phyloP scores from a whole-genome alignment of 352 stramenopile genomes.

The Phytophthora sp. region DNA sequence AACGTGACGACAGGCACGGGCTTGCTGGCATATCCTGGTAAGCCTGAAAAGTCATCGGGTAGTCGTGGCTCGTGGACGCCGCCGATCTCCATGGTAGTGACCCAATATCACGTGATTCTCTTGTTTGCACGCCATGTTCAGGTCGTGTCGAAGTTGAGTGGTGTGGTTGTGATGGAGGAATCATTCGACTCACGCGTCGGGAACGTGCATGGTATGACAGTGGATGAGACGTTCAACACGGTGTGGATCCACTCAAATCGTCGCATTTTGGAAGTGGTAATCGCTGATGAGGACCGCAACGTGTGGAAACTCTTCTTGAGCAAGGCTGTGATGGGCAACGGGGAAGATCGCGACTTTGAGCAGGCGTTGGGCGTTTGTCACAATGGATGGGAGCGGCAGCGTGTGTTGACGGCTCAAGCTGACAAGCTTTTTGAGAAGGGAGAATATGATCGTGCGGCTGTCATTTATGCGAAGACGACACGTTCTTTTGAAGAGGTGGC shows the following conservation, averaged over 20 bases:
- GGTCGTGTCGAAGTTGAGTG: constrained; percentile 88
- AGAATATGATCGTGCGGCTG: constrained; percentile 85
- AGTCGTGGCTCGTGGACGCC: constrained; percentile 53
- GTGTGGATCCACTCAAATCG: constrained; percentile 86
- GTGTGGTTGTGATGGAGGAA: constrained; percentile 87
- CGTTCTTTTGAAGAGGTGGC: constrained; percentile 92
- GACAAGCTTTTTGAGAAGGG: constrained; percentile 90
- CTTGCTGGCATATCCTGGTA: constrained; percentile 74
- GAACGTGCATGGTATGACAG: constrained; percentile 63
- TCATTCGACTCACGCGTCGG: constrained; percentile 80
- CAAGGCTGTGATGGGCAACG: constrained; percentile 75
- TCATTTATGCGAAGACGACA: constrained; percentile 90
- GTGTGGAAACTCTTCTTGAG: constrained; percentile 93
- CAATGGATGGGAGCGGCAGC: constrained; percentile 81
- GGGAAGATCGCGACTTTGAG: constrained; percentile 89
- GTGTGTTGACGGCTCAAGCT: constrained; percentile 89
- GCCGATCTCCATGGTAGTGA: constrained; percentile 88
- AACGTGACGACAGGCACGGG: constrained; percentile 82
- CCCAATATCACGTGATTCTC: constrained; percentile 93
- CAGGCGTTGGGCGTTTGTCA: constrained; percentile 86
- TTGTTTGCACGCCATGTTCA: constrained; percentile 84
- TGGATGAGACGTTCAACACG: constrained; percentile 83
- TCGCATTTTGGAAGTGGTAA: constrained; percentile 79
- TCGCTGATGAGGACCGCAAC: constrained; percentile 90
- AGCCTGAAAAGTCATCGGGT: constrained; percentile 51